Percentiles rank a stretch among this genome's conserved stretches.
These are phyloP conservation scores for Metschnikowia gruessii DNA, from an alignment of 805 yeast genomes.

Conservation along the genomic window DNA sequence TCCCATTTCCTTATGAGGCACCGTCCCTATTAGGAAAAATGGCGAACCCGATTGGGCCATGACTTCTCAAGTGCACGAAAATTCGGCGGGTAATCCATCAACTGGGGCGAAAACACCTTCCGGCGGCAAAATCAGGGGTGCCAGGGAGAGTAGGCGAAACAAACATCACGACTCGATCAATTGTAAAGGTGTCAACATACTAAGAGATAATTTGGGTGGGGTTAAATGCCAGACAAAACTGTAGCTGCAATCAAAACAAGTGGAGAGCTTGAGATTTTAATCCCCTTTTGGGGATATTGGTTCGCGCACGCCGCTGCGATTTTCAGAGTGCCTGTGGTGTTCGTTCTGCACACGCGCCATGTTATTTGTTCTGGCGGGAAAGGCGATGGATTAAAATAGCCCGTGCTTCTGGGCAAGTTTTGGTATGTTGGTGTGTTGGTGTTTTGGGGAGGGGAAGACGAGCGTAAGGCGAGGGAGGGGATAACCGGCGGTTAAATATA, in stretches of 20 bases:
- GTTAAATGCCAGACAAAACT: constrained; percentile 11
- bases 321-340: constrained; percentile 5
- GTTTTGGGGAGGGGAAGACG: too few species aligned
- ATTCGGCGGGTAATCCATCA: too few species aligned
- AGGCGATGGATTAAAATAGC: neutral
- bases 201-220: neutral
- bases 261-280: constrained; percentile 20
- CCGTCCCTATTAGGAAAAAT: constrained; percentile 22
- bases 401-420: too few species aligned
- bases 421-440: too few species aligned
- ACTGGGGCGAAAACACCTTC: too few species aligned
- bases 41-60: constrained; percentile 23
- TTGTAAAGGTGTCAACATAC: constrained; percentile 3
- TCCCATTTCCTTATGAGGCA: constrained; percentile 5
- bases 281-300: constrained; percentile 21
- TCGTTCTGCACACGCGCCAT: constrained; percentile 8
- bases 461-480: too few species aligned
- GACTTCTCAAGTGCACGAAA: neutral
- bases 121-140: too few species aligned
- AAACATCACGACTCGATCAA: too few species aligned
- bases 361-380: constrained; percentile 9
- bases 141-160: too few species aligned
- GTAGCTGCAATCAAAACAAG: constrained; percentile 17
- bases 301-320: constrained; percentile 16
- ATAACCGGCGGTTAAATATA: too few species aligned